These are phyloP conservation scores for Paracoccidioides brasiliensis DNA, from an alignment of 2,329 filamentous ascomycete species.

Conservation along the genomic window DNA sequence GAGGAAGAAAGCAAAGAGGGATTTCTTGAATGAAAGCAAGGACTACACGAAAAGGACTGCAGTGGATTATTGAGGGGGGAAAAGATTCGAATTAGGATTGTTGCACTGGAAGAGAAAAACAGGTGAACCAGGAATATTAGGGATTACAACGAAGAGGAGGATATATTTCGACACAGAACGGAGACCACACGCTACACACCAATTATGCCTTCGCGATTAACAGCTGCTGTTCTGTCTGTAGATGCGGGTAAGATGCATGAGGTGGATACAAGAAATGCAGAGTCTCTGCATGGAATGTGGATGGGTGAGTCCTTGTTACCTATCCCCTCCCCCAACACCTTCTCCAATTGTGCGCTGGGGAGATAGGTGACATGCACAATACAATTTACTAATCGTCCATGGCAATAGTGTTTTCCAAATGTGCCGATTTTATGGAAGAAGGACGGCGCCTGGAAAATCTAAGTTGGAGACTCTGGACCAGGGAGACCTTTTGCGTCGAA, in stretches of 20 bases:
- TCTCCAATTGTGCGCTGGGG: background rate
- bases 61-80: background rate
- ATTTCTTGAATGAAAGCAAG: background rate
- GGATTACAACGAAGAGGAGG: background rate
- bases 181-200: background rate
- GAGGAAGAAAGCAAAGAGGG: background rate
- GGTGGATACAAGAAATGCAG: conserved; percentile 82
- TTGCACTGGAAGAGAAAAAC: background rate
- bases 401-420: conserved; percentile 74
- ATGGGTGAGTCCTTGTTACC: conserved; percentile 61
- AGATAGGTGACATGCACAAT: background rate
- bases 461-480: conserved; percentile 89
- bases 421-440: conserved; percentile 85
- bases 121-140: background rate
- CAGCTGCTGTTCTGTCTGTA: conserved; percentile 77
- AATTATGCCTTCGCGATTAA: conserved; percentile 68
- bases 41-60: background rate
- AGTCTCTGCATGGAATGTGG: conserved; percentile 95
- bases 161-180: background rate
- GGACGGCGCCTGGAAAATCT: conserved; percentile 87
- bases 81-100: background rate
- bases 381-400: background rate
- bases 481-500: conserved; percentile 82
- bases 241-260: conserved; percentile 87
- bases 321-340: background rate